These are phyloP conservation scores for Cystofilobasidium capitatum DNA, from an alignment of 768 basidiomycete genomes.

Conservation along the genomic window DNA sequence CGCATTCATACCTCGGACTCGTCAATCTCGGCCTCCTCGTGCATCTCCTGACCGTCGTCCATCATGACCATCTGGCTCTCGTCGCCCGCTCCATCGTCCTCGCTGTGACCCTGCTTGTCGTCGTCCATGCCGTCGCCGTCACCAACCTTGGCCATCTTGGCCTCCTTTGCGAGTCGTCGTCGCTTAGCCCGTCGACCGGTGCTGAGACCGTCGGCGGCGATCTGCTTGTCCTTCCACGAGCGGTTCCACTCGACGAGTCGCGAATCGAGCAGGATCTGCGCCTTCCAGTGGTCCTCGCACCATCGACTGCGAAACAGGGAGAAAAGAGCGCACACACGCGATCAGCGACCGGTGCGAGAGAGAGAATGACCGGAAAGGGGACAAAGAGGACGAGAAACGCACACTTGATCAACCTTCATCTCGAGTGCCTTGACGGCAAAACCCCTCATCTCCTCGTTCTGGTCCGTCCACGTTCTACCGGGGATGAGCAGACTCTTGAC, in stretches of 20 bases:
- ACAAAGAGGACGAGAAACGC: neutral
- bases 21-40: neutral
- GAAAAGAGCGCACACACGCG: neutral
- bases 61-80: neutral
- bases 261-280: constrained; percentile 9
- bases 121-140: neutral
- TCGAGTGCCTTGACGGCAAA: constrained; percentile 2
- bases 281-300: constrained; percentile 17
- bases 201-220: neutral
- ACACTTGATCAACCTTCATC: constrained; percentile 9
- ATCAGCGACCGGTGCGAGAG: neutral
- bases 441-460: neutral
- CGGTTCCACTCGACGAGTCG: constrained; percentile 14
- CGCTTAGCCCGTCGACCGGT: neutral
- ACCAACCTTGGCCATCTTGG: neutral
- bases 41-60: neutral
- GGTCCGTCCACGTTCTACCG: constrained; percentile 6
- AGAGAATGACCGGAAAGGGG: neutral
- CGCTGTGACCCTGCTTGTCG: neutral
- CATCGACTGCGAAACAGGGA: neutral
- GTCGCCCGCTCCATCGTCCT: neutral
- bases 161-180: neutral
- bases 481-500: constrained; percentile 4
- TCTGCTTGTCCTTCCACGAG: constrained; percentile 10
- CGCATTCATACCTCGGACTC: neutral